These are phyloP conservation scores for Leishmania aethiopica DNA, from an alignment of 208 protist species.

Conservation along the genomic window DNA sequence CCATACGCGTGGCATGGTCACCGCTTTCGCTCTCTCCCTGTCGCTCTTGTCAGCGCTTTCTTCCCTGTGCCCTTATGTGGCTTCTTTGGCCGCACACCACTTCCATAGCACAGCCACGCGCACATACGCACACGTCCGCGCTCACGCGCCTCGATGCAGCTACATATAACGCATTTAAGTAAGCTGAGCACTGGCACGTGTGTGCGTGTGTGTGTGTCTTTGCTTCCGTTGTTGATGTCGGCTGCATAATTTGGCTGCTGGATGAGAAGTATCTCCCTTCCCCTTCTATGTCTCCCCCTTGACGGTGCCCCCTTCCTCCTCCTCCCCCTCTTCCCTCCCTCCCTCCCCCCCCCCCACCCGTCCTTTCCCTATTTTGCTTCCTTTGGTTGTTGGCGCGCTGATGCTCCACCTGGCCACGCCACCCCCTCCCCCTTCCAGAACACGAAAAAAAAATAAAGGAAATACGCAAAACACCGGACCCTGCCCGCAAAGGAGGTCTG, in stretches of 20 bases:
- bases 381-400: conserved; percentile 7
- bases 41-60: background rate
- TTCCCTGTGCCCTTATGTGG: background rate
- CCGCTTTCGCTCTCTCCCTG: background rate
- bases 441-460: background rate
- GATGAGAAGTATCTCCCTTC: background rate
- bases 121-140: background rate
- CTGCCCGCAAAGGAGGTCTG: background rate
- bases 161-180: background rate
- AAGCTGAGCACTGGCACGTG: background rate
- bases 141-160: background rate
- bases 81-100: background rate
- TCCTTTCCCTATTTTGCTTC: conserved; percentile 3
- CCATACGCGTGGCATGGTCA: background rate
- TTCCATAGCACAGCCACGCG: background rate
- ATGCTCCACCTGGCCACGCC: background rate
- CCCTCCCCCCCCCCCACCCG: background rate
- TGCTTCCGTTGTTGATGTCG: conserved; percentile 8
- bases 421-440: conserved; percentile 1
- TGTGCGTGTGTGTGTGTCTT: conserved; percentile 3
- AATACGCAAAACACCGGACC: background rate
- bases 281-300: background rate
- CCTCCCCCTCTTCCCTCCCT: conserved; percentile 4
- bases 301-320: background rate
- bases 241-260: background rate